Base-by-base conservation (phyloP, 768 basidiomycete species). In the Pleurotus giganteus region DNA sequence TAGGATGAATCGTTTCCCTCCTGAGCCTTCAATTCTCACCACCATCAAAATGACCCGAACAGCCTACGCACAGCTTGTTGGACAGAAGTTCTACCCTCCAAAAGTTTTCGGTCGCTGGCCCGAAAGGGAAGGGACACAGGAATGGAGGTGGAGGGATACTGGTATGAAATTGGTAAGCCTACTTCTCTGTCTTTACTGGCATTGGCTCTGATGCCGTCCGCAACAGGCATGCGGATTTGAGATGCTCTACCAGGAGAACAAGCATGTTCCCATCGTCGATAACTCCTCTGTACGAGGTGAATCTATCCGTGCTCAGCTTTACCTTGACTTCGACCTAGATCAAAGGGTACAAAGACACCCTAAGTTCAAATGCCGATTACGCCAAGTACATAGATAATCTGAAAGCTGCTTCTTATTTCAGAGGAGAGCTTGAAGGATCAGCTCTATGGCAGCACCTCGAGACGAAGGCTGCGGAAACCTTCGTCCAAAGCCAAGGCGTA, bases 31-130 rank as follows among this genome's bases (percentile, higher is more conserved):
- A 4, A 71, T 84, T 4, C 75, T 90, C 13, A 75, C 79, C 2
- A 77, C 82, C 0, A 80, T 96, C 11, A 82, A 72, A 55, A 80
- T 96, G 81, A 97, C 96, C 2, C 81, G 94, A 49, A 89, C 92
- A 0, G 91, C 94, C 1, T 99, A 97, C 68, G 97, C 97, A 5
- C 97, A 98, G 64, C 74, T 98, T 24, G 69, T 87, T 31, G 90
- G 94, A 4, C 97, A 98, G 70, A 90, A 85, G 53, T 98, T 98
- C 67, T 88, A 86, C 65, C 89, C 96, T 4, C 94, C 95, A 1
- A 94, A 89, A 65, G 75, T 89, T 24, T 99, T 98, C 63, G 91
- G 92, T 4, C 77, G 78, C 50, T 89, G 85, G 77, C 67, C 74
- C 57, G 88, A 85, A 60, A 71, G 61, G 15, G 84, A 89, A 69